A percentile compares a stretch with the other conserved stretches of the same genome.
Conservation (phyloP, 257 asterid genomes). For the Forsythia suspensa region DNA sequence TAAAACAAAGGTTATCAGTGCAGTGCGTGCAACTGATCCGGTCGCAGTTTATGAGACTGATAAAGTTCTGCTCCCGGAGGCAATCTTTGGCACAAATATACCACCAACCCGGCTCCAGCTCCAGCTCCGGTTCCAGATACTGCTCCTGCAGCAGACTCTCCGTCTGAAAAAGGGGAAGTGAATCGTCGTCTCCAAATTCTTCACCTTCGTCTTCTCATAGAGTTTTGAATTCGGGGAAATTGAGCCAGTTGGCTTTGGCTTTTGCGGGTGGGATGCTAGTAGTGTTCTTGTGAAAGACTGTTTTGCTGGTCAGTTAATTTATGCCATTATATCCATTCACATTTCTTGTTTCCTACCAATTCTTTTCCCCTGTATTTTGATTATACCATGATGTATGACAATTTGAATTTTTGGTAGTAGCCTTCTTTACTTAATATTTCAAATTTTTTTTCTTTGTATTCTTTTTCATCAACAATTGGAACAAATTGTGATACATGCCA, state of each 20-base stretch:
- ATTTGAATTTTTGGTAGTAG: not conserved
- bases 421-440: not conserved
- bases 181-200: conserved; percentile 35
- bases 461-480: not conserved
- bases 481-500: not conserved
- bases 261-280: conserved; percentile 29
- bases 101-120: conserved; percentile 91
- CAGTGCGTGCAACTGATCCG: conserved; percentile 70
- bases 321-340: not conserved
- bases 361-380: conserved; percentile 8
- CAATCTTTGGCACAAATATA: conserved; percentile 76
- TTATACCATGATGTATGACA: not conserved
- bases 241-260: conserved; percentile 34
- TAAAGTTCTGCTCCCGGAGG: conserved; percentile 66
- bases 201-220: conserved; percentile 39
- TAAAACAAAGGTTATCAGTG: conserved; percentile 61
- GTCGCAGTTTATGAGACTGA: conserved; percentile 75
- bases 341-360: not conserved
- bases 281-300: conserved; percentile 16
- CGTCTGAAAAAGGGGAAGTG: conserved; percentile 33
- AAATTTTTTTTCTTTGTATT: no score
- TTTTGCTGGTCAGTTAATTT: conserved; percentile 26
- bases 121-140: conserved; percentile 74
- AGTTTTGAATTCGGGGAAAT: conserved; percentile 28
- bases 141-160: conserved; percentile 60